These are phyloP conservation scores for Phylloporus sp. DNA, from an alignment of 768 basidiomycete genomes.

Conservation along the genomic window DNA sequence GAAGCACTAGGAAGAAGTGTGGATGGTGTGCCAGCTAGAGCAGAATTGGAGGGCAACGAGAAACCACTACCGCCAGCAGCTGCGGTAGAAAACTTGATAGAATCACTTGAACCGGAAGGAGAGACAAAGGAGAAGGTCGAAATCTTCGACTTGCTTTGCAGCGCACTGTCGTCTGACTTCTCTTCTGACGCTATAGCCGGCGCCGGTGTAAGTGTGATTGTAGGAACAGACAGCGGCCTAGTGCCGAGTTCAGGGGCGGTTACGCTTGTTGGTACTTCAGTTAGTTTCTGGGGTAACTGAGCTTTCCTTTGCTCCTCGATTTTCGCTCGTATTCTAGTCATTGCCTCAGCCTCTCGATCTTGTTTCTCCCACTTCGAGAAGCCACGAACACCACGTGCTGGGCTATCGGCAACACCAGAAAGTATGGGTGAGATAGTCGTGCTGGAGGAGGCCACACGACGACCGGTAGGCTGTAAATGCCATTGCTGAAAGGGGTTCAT, in stretches of 20 bases:
- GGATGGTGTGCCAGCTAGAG: slow-evolving; percentile 17
- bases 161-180: slow-evolving; percentile 1
- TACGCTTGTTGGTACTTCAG: slow-evolving; percentile 28
- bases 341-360: slow-evolving; percentile 74
- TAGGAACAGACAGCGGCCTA: slow-evolving; percentile 23
- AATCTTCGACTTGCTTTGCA: slow-evolving; percentile 13
- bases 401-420: slow-evolving; percentile 46
- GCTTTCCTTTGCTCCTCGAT: slow-evolving; percentile 42
- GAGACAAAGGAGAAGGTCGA: slow-evolving; percentile 16
- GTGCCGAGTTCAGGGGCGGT: slow-evolving; percentile 20
- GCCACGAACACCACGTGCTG: slow-evolving; percentile 44
- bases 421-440: slow-evolving; percentile 23
- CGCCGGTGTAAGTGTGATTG: slow-evolving; percentile 27
- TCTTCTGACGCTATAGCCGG: slow-evolving; percentile 7
- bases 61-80: slow-evolving; percentile 9
- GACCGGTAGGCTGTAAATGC: slow-evolving; percentile 31
- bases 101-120: slow-evolving; percentile 2
- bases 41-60: slow-evolving; percentile 26
- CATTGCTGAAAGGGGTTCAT: slow-evolving; percentile 46
- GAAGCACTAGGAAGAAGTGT: slow-evolving; percentile 7
- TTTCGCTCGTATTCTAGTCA: slow-evolving; percentile 62
- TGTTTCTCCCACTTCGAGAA: slow-evolving; percentile 86
- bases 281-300: slow-evolving; percentile 32
- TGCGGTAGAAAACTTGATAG: slow-evolving; percentile 5
- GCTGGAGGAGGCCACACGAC: slow-evolving; percentile 40